Base-by-base conservation (phyloP, 2,329 filamentous ascomycete genomes). In the Botryosphaeria dothidea region DNA sequence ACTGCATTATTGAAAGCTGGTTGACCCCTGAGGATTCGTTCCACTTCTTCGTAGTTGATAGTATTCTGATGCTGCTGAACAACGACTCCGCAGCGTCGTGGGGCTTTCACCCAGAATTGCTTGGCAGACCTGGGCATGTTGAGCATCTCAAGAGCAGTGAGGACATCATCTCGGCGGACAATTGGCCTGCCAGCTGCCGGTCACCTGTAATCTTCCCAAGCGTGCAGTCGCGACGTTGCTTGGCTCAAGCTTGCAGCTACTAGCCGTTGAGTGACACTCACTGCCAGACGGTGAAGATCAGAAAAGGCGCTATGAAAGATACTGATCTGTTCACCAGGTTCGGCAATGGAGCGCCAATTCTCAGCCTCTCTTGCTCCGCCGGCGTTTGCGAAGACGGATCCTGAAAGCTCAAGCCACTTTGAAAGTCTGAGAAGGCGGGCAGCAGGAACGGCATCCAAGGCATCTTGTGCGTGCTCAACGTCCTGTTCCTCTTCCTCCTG, bases 261-360 rank as follows among this genome's bases (percentile, higher is more conserved):
- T 1, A 97, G 78, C 13, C 91, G 84, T 66, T 86, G 86, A 0
- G 91, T 93, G 15, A 95, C 69, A 62, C 85, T 90, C 1, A 90
- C 74, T 0, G 85, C 81, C 1, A 97, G 76, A 8, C 85, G 85
- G 71, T 93, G 84, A 49, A 97, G 89, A 69, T 95, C 92, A 4
- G 86, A 83, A n/a, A 96, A 83, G 0, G 91, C 88, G 1, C 91
- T 93, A 6, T 88, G 85, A 69, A 90, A 88, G 23, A 97, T 86
- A 0, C 90, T 87, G 0, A 93, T 93, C 3, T 81, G 81, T 64
- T 86, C 83, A 3, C 71, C 71, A 2, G 17, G 17, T 61, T 84
- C 82, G 21, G 84, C 83, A 7, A 91, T 70, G 43, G 80, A 82
- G 36, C 79, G 81, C 92, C 91, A 96, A 72, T 92, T 93, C 64